phyloP scores from a whole-genome alignment of 768 basidiomycete genomes.

The Boletellus ananas region DNA sequence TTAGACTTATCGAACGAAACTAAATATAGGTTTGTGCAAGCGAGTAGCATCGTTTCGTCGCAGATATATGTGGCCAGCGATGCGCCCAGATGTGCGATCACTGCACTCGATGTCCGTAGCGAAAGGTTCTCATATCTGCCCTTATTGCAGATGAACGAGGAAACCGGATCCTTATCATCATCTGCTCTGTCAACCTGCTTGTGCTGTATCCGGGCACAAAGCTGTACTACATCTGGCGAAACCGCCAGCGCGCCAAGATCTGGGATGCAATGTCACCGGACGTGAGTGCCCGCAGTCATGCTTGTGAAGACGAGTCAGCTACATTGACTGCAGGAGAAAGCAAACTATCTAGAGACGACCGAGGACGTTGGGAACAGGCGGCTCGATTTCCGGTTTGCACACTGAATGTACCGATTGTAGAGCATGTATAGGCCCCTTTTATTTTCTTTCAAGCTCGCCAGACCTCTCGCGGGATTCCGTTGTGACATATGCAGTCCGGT shows the following conservation, averaged over 20 bases:
- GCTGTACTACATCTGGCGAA: constrained; percentile 56
- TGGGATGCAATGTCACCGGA: constrained; percentile 57
- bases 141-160: constrained; percentile 47
- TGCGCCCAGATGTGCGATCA: constrained; percentile 47
- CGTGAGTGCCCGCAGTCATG: constrained; percentile 24
- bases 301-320: background rate
- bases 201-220: constrained; percentile 54
- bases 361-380: constrained; percentile 57
- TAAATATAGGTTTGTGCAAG: constrained; percentile 39
- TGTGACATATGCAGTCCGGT: no score
- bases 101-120: background rate
- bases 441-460: no score
- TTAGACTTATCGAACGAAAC: background rate
- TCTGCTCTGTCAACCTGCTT: constrained; percentile 47
- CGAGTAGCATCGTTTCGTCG: constrained; percentile 40
- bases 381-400: constrained; percentile 61
- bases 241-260: constrained; percentile 46
- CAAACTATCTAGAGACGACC: constrained; percentile 39
- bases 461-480: no score
- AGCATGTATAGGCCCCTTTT: background rate
- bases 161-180: constrained; percentile 51
- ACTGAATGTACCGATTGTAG: constrained; percentile 37
- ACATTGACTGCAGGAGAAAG: constrained; percentile 42
- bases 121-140: background rate
- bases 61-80: constrained; percentile 60